These are phyloP conservation scores for Orbilia javanica DNA, from an alignment of 2,329 filamentous ascomycete species.

Conservation along the genomic window DNA sequence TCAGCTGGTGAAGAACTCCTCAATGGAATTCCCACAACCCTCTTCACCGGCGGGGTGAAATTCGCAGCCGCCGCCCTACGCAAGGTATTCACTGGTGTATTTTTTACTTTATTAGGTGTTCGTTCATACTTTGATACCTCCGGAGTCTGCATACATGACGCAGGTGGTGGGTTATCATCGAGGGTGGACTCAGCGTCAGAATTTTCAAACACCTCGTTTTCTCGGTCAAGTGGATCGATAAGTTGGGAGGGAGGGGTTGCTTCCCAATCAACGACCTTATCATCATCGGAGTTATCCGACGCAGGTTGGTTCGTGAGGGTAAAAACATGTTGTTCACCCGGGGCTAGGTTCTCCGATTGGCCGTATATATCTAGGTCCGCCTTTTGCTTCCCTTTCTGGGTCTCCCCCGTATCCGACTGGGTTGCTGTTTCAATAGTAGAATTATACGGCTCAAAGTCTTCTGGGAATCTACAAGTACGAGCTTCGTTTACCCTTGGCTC, in stretches of 20 bases:
- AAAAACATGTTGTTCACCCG: conserved; percentile 40
- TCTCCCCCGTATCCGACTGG: neutral
- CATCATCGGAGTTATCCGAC: conserved; percentile 4
- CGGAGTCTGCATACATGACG: conserved; percentile 13
- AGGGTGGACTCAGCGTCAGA: conserved; percentile 26
- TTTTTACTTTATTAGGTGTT: neutral
- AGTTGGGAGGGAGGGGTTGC: conserved; percentile 27
- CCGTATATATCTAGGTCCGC: neutral
- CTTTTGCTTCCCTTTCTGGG: neutral
- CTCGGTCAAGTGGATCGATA: neutral
- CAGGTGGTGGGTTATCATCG: conserved; percentile 22
- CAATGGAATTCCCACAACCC: neutral
- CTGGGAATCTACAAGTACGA: conserved; percentile 26
- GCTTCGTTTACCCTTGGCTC: conserved; percentile 17
- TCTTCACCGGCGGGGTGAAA: neutral
- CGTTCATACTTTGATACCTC: neutral
- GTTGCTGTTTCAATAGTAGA: conserved; percentile 39
- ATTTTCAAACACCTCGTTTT: conserved; percentile 15
- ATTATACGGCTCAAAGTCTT: conserved; percentile 40
- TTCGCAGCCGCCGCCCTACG: neutral
- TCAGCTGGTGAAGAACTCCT: neutral
- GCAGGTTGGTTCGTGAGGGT: conserved; percentile 21
- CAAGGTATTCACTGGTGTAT: neutral
- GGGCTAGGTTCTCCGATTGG: neutral
- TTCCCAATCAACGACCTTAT: conserved; percentile 10